These are phyloP conservation scores for Viridothelium virens DNA, from an alignment of 495 filamentous ascomycete genomes.

Conservation along the genomic window DNA sequence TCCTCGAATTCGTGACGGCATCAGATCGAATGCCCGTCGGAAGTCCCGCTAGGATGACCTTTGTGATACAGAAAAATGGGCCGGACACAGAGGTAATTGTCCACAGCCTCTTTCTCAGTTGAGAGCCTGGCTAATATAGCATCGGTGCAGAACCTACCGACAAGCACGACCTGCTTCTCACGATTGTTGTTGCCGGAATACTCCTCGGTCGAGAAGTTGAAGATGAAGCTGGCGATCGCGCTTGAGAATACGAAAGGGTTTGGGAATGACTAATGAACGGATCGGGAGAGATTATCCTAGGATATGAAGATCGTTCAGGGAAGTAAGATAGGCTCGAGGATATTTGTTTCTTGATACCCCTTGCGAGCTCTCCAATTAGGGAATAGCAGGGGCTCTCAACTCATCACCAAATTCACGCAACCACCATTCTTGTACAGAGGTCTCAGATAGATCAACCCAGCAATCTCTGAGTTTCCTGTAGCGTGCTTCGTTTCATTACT, in stretches of 20 bases:
- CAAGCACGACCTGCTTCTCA: conserved; percentile 83
- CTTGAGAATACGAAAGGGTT: conserved; percentile 92
- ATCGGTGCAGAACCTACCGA: conserved; percentile 50
- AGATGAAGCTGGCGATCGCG: conserved; percentile 68
- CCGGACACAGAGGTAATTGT: conserved; percentile 24
- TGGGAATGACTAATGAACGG: conserved; percentile 40
- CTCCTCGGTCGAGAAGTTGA: conserved; percentile 54
- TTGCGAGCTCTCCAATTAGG: too few species aligned
- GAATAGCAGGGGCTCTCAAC: too few species aligned
- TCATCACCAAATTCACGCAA: too few species aligned
- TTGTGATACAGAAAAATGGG: conserved; percentile 74
- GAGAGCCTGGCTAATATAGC: background rate
- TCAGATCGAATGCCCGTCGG: conserved; percentile 84
- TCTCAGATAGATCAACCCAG: too few species aligned
- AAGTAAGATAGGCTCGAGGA: too few species aligned
- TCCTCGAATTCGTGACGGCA: conserved; percentile 92
- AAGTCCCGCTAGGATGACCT: conserved; percentile 69
- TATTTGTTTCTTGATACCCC: too few species aligned
- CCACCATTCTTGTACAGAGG: too few species aligned
- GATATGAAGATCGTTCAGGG: too few species aligned
- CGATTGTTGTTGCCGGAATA: conserved; percentile 81
- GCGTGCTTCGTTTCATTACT: too few species aligned
- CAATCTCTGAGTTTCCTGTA: too few species aligned
- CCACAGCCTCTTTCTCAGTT: background rate
- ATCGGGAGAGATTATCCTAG: too few species aligned